Conservation (phyloP, 208 protist genomes). For the Leishmania lainsoni region DNA sequence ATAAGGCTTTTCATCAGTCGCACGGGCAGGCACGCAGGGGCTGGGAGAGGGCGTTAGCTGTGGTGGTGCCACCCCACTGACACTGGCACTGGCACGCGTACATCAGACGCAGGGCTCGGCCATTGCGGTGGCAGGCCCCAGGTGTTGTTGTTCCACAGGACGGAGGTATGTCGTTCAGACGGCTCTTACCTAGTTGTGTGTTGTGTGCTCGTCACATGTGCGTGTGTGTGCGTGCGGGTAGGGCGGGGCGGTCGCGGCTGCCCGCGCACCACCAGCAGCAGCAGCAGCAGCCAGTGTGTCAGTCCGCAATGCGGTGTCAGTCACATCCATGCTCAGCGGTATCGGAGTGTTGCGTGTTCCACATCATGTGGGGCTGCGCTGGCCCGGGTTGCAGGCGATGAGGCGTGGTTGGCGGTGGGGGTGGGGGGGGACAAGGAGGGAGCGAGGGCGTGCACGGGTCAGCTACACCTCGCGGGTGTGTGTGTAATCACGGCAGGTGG, state of each 20-base stretch:
- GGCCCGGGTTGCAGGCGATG: neutral
- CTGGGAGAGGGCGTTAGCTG: too few species aligned
- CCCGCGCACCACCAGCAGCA: neutral
- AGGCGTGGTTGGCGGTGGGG: neutral
- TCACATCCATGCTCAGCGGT: slow-evolving; percentile 35
- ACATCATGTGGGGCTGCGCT: slow-evolving; percentile 22
- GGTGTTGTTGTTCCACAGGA: slow-evolving; percentile 25
- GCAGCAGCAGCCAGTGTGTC: slow-evolving; percentile 13
- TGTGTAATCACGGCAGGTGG: slow-evolving; percentile 5
- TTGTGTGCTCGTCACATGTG: slow-evolving; percentile 27
- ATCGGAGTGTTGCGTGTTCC: slow-evolving; percentile 35
- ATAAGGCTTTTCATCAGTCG: slow-evolving; percentile 23
- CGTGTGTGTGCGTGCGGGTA: neutral
- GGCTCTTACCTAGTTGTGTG: slow-evolving; percentile 36
- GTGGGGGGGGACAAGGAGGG: neutral
- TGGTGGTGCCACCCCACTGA: neutral
- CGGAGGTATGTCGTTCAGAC: slow-evolving; percentile 35
- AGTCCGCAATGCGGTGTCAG: slow-evolving; percentile 25
- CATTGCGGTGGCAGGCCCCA: slow-evolving; percentile 32
- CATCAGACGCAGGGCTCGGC: slow-evolving; percentile 19
- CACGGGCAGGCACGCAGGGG: slow-evolving; percentile 1
- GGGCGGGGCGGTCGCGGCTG: neutral
- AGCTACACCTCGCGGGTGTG: slow-evolving; percentile 13
- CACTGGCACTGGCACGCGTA: neutral
- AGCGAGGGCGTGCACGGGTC: neutral